Conservation (phyloP, 2,329 filamentous ascomycete species). For the Hypomyces rosellus region DNA sequence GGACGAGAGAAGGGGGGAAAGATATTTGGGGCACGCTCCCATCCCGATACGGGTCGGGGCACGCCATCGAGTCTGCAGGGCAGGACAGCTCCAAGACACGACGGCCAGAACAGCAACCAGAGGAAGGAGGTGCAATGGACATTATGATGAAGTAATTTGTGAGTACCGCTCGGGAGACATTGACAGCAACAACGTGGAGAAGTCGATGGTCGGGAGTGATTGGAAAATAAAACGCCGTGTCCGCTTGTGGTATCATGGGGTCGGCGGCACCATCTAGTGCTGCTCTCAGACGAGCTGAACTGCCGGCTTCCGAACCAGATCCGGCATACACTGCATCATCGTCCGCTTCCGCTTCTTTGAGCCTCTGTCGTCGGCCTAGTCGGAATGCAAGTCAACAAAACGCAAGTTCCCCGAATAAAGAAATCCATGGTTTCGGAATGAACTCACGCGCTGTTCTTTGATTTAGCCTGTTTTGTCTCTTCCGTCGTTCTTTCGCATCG, state of each 20-base stretch:
- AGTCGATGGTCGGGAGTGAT: constrained; percentile 14
- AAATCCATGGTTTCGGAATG: too few species aligned
- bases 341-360: too few species aligned
- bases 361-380: too few species aligned
- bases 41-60: neutral
- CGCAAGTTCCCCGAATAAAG: too few species aligned
- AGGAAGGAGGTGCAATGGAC: constrained; percentile 8
- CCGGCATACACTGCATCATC: too few species aligned
- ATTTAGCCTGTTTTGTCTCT: constrained; percentile 17
- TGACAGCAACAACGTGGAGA: constrained; percentile 15
- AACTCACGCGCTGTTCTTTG: constrained; percentile 15
- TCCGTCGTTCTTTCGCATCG: constrained; percentile 16
- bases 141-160: constrained; percentile 18
- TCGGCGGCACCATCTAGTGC: neutral
- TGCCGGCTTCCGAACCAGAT: too few species aligned
- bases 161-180: constrained; percentile 16
- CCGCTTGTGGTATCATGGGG: neutral
- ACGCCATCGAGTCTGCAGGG: constrained; percentile 1
- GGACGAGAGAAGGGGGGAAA: constrained; percentile 11
- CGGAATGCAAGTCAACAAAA: too few species aligned
- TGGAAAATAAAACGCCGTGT: constrained; percentile 11
- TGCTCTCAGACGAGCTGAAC: neutral
- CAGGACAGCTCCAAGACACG: constrained; percentile 5
- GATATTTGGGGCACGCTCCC: neutral
- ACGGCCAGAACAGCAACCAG: constrained; percentile 7